Base-by-base conservation (phyloP, 176 grass and related monocot species). In the Dendrocalamus sinicus region DNA sequence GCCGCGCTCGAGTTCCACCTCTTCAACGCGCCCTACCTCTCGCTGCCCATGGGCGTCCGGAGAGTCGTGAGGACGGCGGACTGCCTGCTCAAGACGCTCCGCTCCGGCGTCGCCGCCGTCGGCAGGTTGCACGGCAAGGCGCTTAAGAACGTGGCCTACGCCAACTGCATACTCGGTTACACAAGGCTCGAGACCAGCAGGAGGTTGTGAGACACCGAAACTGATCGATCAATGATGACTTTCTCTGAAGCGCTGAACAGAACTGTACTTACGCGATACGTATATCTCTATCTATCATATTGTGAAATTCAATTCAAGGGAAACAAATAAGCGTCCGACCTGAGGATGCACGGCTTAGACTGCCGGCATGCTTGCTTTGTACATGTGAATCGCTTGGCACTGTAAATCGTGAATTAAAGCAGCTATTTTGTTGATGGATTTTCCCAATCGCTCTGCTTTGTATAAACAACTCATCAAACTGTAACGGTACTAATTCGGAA, bases 21-120 rank as follows among this genome's bases (percentile, higher is more conserved):
- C 78, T 98, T 98, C 85, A 98, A 98, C 70, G 89, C 95, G n/a
- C 95, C 95, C 1, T 98, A 94, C 58, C 93, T 92, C 76, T 98
- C 95, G 15, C 86, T 95, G 43, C 91, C 95, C 13, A 87, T 43
- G 89, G 90, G 93, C 26, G 73, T 93, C 9, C 75, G 83, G 51
- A 85, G 86, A 69, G 82, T 93, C 19, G 88, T 94, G 1, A 92
- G 88, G 81, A 92, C 84, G 77, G 89, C 91, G 0, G 91, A 92
- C 83, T 93, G 78, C 70, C 80, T 92, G 44, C 64, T 89, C 84
- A 90, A 89, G 91, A 84, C 75, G 60, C n/a, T 94, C 28, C 80
- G 83, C 16, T 75, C 89, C 41, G 72, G 91, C 58, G 61, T 85
- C 23, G 90, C 88, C 61, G 73, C 83, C 70, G 87, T 91, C 86